Evolutionary conservation across 176 grass and related monocot species (phyloP).

Genomic region (Triticum monococcum): DNA sequence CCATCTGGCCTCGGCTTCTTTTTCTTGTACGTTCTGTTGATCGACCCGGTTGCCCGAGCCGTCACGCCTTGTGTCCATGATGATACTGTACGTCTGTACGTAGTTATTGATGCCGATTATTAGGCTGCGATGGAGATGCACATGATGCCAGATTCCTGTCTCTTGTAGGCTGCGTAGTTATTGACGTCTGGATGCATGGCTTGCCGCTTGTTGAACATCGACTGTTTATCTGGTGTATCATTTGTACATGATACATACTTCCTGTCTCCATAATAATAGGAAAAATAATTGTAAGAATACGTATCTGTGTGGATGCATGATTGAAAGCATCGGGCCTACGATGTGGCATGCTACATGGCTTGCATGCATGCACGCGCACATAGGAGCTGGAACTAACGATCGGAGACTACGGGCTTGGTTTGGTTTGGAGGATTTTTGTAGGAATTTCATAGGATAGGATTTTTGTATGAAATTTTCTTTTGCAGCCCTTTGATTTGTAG

Average conservation of each 20-base stretch:
- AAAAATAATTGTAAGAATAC: not conserved
- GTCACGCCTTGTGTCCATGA: not conserved
- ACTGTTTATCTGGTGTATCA: not conserved
- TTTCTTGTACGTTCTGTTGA: not conserved
- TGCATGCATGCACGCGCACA: not conserved
- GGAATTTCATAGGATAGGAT: too few relatives aligned
- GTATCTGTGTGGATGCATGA: not conserved
- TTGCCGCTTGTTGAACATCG: not conserved
- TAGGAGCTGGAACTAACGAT: too few relatives aligned
- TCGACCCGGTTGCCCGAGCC: not conserved
- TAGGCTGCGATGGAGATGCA: not conserved
- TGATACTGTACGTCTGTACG: not conserved
- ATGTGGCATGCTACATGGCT: not conserved
- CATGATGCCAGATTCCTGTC: not conserved
- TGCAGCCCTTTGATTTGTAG: too few relatives aligned
- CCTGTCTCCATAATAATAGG: not conserved
- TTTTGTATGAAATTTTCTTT: too few relatives aligned
- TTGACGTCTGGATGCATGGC: not conserved
- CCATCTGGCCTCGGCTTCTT: not conserved
- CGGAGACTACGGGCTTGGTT: too few relatives aligned
- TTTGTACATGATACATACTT: not conserved
- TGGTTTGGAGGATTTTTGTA: too few relatives aligned
- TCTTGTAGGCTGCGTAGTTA: too few relatives aligned
- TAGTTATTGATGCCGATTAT: not conserved
- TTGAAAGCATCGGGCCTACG: not conserved